Evolutionary conservation across 139 green algal species (phyloP).

Genomic region (Chlamydomonas sp.): DNA sequence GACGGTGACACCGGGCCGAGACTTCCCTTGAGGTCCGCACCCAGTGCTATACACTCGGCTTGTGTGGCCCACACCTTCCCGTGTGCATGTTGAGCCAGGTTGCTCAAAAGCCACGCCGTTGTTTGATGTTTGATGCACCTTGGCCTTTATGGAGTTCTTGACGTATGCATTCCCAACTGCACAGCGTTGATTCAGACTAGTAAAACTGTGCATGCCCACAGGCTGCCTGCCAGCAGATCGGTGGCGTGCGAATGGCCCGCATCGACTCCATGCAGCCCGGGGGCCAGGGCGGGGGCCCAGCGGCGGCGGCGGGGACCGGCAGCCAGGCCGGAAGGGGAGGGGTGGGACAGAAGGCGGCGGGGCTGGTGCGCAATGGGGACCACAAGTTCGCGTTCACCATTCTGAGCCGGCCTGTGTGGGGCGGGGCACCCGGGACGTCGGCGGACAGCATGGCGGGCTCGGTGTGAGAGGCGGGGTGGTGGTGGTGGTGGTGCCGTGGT

Average conservation of each 20-base stretch:
- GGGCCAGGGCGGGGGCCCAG: neutral
- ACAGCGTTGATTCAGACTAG: too few species aligned
- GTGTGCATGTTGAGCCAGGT: too few species aligned
- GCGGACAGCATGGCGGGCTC: slow-evolving; percentile 5
- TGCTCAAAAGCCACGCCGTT: too few species aligned
- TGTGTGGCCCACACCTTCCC: too few species aligned
- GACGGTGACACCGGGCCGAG: too few species aligned
- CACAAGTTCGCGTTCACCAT: slow-evolving; percentile 20
- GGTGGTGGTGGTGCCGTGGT: too few species aligned
- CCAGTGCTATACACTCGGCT: too few species aligned
- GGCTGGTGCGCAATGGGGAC: neutral
- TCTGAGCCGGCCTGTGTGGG: neutral
- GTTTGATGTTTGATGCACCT: too few species aligned
- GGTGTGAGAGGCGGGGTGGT: neutral
- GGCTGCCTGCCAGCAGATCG: slow-evolving; percentile 35
- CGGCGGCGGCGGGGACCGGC: neutral
- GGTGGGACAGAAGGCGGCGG: neutral
- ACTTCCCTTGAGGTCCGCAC: too few species aligned
- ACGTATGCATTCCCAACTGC: too few species aligned
- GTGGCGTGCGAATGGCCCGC: slow-evolving; percentile 16
- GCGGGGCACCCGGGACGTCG: neutral
- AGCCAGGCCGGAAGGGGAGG: neutral
- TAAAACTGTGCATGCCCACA: too few species aligned
- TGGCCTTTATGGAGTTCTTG: too few species aligned
- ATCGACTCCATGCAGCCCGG: neutral